Percentiles rank a stretch among this genome's conserved stretches.
Evolutionary conservation across 257 asterid genomes (phyloP).

Genomic region (Solanum virginianum): DNA sequence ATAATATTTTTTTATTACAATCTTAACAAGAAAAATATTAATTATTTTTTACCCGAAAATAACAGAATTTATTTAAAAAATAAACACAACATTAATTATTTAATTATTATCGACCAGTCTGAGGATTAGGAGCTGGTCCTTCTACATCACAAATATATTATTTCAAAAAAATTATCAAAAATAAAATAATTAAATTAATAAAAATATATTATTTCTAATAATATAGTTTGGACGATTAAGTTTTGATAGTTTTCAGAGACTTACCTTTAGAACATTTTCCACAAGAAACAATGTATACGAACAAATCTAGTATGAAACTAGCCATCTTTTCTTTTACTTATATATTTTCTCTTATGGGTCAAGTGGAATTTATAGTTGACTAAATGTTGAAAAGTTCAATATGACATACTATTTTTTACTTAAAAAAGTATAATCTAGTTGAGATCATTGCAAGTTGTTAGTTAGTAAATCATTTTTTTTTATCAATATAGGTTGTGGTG

Average conservation of each 20-base stretch:
- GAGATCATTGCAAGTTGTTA: not conserved
- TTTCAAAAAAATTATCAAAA: no score
- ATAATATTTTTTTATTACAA: not conserved
- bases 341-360: not conserved
- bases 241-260: not conserved
- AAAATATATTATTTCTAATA: not conserved
- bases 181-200: no score
- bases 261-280: not conserved
- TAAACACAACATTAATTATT: no score
- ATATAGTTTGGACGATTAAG: no score
- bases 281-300: not conserved
- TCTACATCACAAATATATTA: not conserved
- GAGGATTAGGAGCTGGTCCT: not conserved
- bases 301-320: not conserved
- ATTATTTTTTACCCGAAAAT: no score
- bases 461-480: not conserved
- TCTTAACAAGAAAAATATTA: no score
- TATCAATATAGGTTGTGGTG: no score
- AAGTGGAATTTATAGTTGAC: not conserved
- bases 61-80: no score
- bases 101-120: not conserved
- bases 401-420: not conserved
- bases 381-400: not conserved
- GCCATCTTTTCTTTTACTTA: not conserved
- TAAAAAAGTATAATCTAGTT: not conserved